These are phyloP conservation scores for Vinca minor DNA, from an alignment of 257 asterid genomes.

Conservation along the genomic window DNA sequence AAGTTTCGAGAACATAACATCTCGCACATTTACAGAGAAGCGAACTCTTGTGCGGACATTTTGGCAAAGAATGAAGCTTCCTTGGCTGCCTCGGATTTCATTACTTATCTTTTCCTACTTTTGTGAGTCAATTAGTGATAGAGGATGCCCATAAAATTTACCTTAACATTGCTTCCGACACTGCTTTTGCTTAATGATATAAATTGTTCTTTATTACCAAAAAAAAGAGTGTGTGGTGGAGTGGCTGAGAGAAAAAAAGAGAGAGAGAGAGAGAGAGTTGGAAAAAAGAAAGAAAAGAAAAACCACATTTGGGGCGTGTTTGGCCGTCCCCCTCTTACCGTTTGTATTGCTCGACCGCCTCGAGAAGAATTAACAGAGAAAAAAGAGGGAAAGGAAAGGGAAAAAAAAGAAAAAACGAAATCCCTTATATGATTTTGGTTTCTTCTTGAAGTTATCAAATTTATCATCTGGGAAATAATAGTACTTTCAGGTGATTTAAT, in stretches of 20 bases:
- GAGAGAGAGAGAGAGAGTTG: slow-evolving; percentile 1
- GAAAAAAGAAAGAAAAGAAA: not conserved
- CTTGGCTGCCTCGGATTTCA: too few species aligned
- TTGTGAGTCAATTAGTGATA: too few species aligned
- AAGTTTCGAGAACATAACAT: too few species aligned
- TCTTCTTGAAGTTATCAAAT: not conserved
- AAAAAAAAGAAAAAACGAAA: not conserved
- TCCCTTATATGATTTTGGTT: slow-evolving; percentile 2
- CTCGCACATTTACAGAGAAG: too few species aligned
- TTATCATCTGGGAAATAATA: not conserved
- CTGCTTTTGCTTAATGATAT: too few species aligned
- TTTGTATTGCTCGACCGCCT: slow-evolving; percentile 29
- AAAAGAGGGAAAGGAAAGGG: not conserved
- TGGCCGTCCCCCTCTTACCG: slow-evolving; percentile 9
- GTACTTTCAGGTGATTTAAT: slow-evolving; percentile 4
- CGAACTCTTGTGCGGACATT: too few species aligned
- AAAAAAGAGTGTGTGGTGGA: slow-evolving; percentile 8
- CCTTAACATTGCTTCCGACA: too few species aligned
- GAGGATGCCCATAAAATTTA: too few species aligned
- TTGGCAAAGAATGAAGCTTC: too few species aligned
- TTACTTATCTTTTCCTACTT: too few species aligned
- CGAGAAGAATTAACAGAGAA: slow-evolving; percentile 10
- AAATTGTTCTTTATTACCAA: too few species aligned
- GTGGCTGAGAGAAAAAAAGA: slow-evolving; percentile 19
- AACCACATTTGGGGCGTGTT: slow-evolving; percentile 4